Conservation (phyloP, 768 basidiomycete species). For the Tylopilus plumbeoviolaceoides region DNA sequence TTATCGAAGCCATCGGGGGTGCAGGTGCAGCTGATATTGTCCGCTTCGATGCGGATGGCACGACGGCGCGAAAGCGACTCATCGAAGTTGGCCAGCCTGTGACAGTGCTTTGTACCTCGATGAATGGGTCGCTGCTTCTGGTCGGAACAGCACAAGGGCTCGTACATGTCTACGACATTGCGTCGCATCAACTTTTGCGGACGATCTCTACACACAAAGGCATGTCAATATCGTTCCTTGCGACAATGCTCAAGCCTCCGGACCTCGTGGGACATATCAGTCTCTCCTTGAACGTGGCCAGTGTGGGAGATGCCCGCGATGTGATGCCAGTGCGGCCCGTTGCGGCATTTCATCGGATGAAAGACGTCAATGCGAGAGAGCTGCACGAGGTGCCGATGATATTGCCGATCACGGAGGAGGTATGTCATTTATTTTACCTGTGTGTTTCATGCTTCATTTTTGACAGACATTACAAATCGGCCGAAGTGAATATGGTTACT, state of each 20-base stretch:
- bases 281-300: slow-evolving; percentile 41
- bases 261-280: slow-evolving; percentile 83
- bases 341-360: slow-evolving; percentile 67
- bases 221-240: slow-evolving; percentile 64
- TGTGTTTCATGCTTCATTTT: not conserved
- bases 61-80: slow-evolving; percentile 50
- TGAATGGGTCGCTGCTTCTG: slow-evolving; percentile 75
- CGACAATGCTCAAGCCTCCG: slow-evolving; percentile 78
- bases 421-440: slow-evolving; percentile 16
- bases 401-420: slow-evolving; percentile 46
- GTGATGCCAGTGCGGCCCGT: slow-evolving; percentile 63
- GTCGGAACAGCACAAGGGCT: slow-evolving; percentile 72
- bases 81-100: slow-evolving; percentile 71
- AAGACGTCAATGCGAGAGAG: slow-evolving; percentile 62
- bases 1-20: slow-evolving; percentile 71
- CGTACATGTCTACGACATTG: slow-evolving; percentile 80
- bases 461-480: slow-evolving; percentile 17
- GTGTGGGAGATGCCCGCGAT: slow-evolving; percentile 43
- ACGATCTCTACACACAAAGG: slow-evolving; percentile 72
- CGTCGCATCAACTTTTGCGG: slow-evolving; percentile 86
- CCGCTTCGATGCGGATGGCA: slow-evolving; percentile 52
- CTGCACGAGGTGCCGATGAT: slow-evolving; percentile 68
- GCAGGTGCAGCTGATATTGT: slow-evolving; percentile 68
- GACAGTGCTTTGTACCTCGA: slow-evolving; percentile 68
- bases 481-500: slow-evolving; percentile 36